phyloP scores from a whole-genome alignment of 495 filamentous ascomycete species.

The Copromyces sp. region DNA sequence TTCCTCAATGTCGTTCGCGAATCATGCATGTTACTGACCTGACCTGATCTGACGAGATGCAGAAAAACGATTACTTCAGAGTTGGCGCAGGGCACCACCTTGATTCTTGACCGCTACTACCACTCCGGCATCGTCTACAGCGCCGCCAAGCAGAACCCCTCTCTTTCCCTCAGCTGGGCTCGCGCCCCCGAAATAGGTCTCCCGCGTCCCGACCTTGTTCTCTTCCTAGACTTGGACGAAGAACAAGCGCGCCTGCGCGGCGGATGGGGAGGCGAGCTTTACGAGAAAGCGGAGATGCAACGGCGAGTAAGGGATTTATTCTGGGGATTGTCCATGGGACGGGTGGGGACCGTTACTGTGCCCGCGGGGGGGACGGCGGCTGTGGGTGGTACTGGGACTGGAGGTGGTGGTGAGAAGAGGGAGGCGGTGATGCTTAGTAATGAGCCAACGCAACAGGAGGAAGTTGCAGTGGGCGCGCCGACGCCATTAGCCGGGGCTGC shows the following conservation, averaged over 20 bases:
- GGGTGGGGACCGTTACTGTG: slow-evolving; percentile 22
- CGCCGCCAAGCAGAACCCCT: slow-evolving; percentile 75
- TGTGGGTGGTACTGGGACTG: neutral
- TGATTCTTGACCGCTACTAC: slow-evolving; percentile 89
- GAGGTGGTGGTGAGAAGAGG: neutral
- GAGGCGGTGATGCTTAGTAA: neutral
- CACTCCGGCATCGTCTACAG: slow-evolving; percentile 89
- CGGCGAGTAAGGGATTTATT: slow-evolving; percentile 68
- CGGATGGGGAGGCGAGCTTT: slow-evolving; percentile 80
- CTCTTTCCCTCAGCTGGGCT: slow-evolving; percentile 65
- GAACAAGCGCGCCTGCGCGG: slow-evolving; percentile 63
- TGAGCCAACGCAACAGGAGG: neutral
- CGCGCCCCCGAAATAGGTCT: slow-evolving; percentile 74
- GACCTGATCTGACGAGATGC: neutral
- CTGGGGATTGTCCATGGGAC: slow-evolving; percentile 38
- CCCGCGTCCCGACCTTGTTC: slow-evolving; percentile 74
- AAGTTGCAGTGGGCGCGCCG: slow-evolving; percentile 18
- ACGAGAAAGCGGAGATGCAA: slow-evolving; percentile 82
- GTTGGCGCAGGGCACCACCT: slow-evolving; percentile 54
- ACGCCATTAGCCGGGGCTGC: slow-evolving; percentile 7
- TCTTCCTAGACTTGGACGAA: slow-evolving; percentile 75
- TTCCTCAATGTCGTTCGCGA: too few species aligned
- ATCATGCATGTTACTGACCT: too few species aligned
- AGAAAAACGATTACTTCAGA: slow-evolving; percentile 51
- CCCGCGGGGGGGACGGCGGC: slow-evolving; percentile 1